Conservation (phyloP, 1,139 yeast genomes). For the Kodamaea derodonti region DNA sequence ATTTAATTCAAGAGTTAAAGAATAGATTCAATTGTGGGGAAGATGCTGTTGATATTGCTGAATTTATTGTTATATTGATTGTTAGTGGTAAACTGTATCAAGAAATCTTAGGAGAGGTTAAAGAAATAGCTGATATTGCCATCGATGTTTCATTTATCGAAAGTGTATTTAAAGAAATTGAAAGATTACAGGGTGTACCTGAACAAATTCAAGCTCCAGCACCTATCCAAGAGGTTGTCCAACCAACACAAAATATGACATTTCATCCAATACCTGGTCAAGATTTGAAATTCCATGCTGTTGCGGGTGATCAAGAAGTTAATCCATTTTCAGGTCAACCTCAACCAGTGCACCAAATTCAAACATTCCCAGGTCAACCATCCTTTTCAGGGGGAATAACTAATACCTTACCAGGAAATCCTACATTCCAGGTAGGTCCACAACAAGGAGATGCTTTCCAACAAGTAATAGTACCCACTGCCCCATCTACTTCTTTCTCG, state of each 20-base stretch:
- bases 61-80: constrained; percentile 69
- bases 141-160: constrained; percentile 49
- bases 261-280: background rate
- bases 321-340: background rate
- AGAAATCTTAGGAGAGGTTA: constrained; percentile 63
- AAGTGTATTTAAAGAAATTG: constrained; percentile 54
- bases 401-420: too few species aligned
- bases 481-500: constrained; percentile 1
- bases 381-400: background rate
- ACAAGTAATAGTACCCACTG: background rate
- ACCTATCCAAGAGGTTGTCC: background rate
- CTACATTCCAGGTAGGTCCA: constrained; percentile 1
- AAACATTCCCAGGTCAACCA: constrained; percentile 4
- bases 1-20: constrained; percentile 35
- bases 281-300: background rate
- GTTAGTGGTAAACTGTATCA: constrained; percentile 64
- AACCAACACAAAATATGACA: background rate
- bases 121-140: constrained; percentile 61
- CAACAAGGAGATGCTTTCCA: background rate
- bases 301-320: background rate
- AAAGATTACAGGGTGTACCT: constrained; percentile 22
- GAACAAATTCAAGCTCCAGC: background rate
- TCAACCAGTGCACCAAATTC: constrained; percentile 7
- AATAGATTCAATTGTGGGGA: constrained; percentile 42
- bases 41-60: constrained; percentile 77